Percentiles rank a stretch among this genome's conserved stretches.
phyloP scores from a whole-genome alignment of 179 eudicot genomes.

The Amaranthus tricolor region DNA sequence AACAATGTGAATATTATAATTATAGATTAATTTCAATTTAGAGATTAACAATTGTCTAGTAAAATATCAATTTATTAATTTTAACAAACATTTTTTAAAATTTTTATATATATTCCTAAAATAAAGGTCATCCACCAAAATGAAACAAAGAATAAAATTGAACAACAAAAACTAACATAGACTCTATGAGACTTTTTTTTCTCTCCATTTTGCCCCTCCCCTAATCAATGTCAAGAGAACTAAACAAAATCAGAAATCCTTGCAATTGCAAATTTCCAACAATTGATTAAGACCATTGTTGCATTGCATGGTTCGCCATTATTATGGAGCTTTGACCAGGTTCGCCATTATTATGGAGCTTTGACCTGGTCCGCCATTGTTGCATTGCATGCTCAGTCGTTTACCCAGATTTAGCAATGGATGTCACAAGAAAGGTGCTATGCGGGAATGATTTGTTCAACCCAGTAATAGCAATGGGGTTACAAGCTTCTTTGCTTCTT shows the following conservation, averaged over 20 bases:
- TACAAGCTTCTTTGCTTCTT: constrained; percentile 57
- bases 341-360: too few relatives aligned
- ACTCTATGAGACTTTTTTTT: neutral
- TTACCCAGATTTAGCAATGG: constrained; percentile 21
- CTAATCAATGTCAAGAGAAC: constrained; percentile 16
- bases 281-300: neutral
- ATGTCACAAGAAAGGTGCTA: constrained; percentile 35
- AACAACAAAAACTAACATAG: neutral
- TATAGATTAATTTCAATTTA: too few relatives aligned
- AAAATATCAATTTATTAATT: too few relatives aligned
- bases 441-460: constrained; percentile 58
- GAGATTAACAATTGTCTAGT: too few relatives aligned
- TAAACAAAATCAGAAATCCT: neutral
- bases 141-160: neutral
- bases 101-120: constrained; percentile 8
- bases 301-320: too few relatives aligned
- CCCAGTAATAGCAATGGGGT: constrained; percentile 61
- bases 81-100: too few relatives aligned
- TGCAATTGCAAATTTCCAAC: neutral
- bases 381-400: neutral
- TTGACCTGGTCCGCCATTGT: too few relatives aligned
- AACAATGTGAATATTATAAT: too few relatives aligned
- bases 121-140: constrained; percentile 15
- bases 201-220: constrained; percentile 18
- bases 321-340: too few relatives aligned